Evolutionary conservation across 2,329 filamentous ascomycete species (phyloP).

Genomic region (Pestalotiopsis sp.): DNA sequence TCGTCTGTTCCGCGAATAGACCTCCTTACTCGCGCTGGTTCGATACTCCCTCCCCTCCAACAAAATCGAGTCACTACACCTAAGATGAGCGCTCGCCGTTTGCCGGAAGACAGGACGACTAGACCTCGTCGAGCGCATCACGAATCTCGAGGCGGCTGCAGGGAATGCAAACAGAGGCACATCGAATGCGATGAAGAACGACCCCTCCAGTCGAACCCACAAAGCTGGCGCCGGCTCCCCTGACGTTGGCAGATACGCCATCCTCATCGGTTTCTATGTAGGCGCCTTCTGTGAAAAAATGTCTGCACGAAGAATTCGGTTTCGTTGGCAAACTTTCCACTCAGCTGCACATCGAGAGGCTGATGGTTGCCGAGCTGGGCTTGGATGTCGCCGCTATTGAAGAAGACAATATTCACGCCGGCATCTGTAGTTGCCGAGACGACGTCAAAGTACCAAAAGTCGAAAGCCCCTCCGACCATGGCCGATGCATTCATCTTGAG

Average conservation of each 20-base stretch:
- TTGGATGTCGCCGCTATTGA: slow-evolving; percentile 1
- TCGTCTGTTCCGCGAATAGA: too few species aligned
- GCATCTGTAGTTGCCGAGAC: not conserved
- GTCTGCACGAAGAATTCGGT: not conserved
- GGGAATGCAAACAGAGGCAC: too few species aligned
- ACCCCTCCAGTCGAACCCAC: not conserved
- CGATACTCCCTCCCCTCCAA: too few species aligned
- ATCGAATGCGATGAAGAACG: too few species aligned
- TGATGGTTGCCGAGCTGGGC: not conserved
- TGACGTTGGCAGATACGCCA: not conserved
- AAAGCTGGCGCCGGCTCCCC: not conserved
- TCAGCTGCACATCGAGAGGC: not conserved
- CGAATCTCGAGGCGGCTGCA: too few species aligned
- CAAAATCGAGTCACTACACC: too few species aligned
- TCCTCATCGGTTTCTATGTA: not conserved
- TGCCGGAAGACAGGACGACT: too few species aligned
- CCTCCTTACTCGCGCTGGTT: too few species aligned
- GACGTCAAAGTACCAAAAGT: not conserved
- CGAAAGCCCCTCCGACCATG: not conserved
- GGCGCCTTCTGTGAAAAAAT: not conserved
- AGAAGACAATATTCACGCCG: slow-evolving; percentile 1
- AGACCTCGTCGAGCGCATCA: too few species aligned
- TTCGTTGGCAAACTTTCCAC: not conserved
- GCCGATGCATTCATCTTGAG: not conserved
- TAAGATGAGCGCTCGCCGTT: too few species aligned